Base-by-base conservation (phyloP, 352 stramenopile species). In the Aphanomyces stellatus region DNA sequence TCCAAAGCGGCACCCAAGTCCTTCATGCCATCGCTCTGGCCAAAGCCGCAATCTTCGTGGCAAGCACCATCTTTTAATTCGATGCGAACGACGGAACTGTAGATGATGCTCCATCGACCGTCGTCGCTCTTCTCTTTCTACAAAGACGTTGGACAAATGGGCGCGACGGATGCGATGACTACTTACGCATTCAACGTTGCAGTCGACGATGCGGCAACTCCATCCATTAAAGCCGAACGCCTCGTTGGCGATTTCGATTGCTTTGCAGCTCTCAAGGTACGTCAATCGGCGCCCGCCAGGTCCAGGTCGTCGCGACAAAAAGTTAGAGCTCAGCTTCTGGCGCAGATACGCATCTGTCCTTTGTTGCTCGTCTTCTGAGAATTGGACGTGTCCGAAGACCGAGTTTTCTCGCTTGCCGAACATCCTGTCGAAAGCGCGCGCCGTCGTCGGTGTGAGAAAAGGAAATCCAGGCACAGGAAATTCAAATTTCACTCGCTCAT, bases 181-280 rank as follows among this genome's bases (percentile, higher is more conserved):
- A 81, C 81, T 51, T 78, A 93, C 85, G 71, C 80, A 90, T 86
- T 93, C 84, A 60, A 93, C 82, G 55, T 91, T 88, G 80, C 81
- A 92, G 69, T 91, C 82, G 53, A 93, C 53, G 55, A 95, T 87
- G 48, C 72, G 81, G 49, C 86, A 95, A 10, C 80, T 89, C 86
- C 86, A 95, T 59, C 86, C 86, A 61, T 93, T 95, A 68, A 95
- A 95, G 13, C 86, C 86, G 43, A 95, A 95, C n/a, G 85, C 83
- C 55, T 85, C 78, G 72, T 95, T 95, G 30, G 86, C 86, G 48
- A 95, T 71, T 72, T 95, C 86, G 51, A 95, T 95, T 41, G 84
- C 85, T 69, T 95, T 95, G 69, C 86, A 93, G 69, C 86, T 95
- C 70, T 95, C 86, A 24, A 95, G 90, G 69, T 95, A 95, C 55